Evolutionary conservation across 805 yeast genomes (phyloP), one percentile per base, ranked within the genome.

Genomic region (Ogataea ramenticola): DNA sequence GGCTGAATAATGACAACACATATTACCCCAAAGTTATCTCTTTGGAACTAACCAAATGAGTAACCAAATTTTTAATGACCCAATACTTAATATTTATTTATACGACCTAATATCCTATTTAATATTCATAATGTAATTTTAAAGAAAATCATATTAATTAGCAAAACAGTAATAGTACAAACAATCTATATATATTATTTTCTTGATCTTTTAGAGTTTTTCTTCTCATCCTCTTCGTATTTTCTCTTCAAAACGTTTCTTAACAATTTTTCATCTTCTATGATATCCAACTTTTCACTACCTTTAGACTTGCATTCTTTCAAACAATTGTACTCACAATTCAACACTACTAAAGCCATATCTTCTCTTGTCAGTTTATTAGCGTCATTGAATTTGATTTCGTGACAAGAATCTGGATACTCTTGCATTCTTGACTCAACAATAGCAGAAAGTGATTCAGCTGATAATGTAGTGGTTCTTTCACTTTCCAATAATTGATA

Each of bases 241-340:
- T 68, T 71, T 49, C 80, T 71, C 56, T 82, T 84, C 46, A 77
- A 48, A 22, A 83, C 72, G 53, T 80, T 80, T 43, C 77, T 70
- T 39, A 80, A 58, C 37, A 83, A 57, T 56, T 80, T 82, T 1
- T 68, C 75, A 61, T 83, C 89, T 6, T 73, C 76, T 30, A 84
- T 74, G 27, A 73, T 47, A 42, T 61, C 63, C 49, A 67, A 75
- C 12, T 63, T 57, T 1, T 41, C 45, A 17, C 66, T 62, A 1
- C 46, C 45, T 14, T 55, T 50, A 3, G 38, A 46, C 9, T 49
- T 26, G 51, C 80, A 68, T 38, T 60, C 62, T 42, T 62, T 60
- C 20, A 85, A 58, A 2, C 86, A 71, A 15, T 62, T 55, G 38
- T 70, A 68, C 56, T 85, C 95, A 24, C 80, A 72, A 41, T 65